Conservation (phyloP, 78 protist genomes). For the Dictyostelium brefeldianum region DNA sequence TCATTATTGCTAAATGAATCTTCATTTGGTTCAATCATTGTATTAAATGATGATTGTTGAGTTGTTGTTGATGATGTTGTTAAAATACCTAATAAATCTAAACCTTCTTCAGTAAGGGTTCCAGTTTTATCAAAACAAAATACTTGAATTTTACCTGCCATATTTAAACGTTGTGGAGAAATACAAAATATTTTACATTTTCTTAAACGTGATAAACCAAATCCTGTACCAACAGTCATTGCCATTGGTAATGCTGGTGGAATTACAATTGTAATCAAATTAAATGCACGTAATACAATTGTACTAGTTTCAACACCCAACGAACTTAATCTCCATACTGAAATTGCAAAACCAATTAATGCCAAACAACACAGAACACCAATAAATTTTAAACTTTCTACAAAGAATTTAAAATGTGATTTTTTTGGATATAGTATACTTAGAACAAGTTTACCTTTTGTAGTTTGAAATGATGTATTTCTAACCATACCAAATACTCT, state of each 20-base stretch:
- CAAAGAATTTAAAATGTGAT: constrained; percentile 83
- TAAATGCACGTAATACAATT: constrained; percentile 77
- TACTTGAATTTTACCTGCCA: constrained; percentile 86
- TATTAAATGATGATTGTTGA: neutral
- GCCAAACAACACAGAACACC: constrained; percentile 71
- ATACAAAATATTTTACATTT: constrained; percentile 83
- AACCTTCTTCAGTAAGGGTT: constrained; percentile 95
- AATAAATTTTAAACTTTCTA: constrained; percentile 88
- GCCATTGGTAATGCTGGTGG: constrained; percentile 96
- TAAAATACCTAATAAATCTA: constrained; percentile 84
- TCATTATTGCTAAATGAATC: neutral
- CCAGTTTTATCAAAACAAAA: constrained; percentile 97
- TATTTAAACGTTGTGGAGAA: constrained; percentile 84
- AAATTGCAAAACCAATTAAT: constrained; percentile 53
- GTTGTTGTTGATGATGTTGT: neutral
- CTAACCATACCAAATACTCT: constrained; percentile 40
- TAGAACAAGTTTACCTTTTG: constrained; percentile 87
- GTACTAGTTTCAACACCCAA: neutral
- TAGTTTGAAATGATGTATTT: constrained; percentile 85
- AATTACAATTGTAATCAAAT: constrained; percentile 92
- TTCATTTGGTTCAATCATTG: neutral
- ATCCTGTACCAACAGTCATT: constrained; percentile 89
- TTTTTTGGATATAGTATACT: constrained; percentile 90
- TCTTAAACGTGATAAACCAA: constrained; percentile 83
- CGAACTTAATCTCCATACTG: constrained; percentile 21